A percentile compares a stretch with the other conserved stretches of the same genome.
These are phyloP conservation scores for Citrus hindsii DNA, from an alignment of 345 rosid species.

Conservation along the genomic window DNA sequence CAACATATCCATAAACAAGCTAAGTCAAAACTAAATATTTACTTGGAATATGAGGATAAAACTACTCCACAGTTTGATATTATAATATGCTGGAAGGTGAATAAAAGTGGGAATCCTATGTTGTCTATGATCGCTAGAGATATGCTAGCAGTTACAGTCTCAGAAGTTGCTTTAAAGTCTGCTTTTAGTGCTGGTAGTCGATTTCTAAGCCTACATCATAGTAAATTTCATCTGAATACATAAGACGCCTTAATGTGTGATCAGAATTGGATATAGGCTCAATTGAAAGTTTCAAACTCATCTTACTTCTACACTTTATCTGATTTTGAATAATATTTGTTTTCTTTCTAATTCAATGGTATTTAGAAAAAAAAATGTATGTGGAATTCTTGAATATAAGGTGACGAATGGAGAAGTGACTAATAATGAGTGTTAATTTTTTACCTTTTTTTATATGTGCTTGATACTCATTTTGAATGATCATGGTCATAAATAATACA, in stretches of 20 bases:
- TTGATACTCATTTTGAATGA: not conserved
- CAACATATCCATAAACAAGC: not conserved
- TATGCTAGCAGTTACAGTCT: no score
- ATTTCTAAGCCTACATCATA: not conserved
- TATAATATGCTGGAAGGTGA: not conserved
- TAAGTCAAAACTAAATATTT: no score
- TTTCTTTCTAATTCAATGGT: no score
- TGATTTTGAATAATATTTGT: not conserved
- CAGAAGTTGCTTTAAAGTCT: no score
- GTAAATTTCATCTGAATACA: no score
- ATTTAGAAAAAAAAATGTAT: no score
- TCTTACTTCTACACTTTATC: not conserved
- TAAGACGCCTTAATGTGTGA: not conserved
- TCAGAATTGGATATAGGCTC: not conserved
- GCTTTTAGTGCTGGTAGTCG: not conserved
- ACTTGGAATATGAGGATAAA: not conserved
- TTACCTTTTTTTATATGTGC: no score
- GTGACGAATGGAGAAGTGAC: not conserved
- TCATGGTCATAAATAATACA: not conserved
- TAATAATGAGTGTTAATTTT: no score
- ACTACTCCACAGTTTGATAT: not conserved
- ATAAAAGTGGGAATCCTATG: not conserved
- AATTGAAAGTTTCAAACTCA: not conserved
- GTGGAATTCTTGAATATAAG: not conserved
- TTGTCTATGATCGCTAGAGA: not conserved